Evolutionary conservation across 495 filamentous ascomycete species (phyloP), one percentile per base, ranked within the genome.

Genomic region (Trichoderma erinaceum): DNA sequence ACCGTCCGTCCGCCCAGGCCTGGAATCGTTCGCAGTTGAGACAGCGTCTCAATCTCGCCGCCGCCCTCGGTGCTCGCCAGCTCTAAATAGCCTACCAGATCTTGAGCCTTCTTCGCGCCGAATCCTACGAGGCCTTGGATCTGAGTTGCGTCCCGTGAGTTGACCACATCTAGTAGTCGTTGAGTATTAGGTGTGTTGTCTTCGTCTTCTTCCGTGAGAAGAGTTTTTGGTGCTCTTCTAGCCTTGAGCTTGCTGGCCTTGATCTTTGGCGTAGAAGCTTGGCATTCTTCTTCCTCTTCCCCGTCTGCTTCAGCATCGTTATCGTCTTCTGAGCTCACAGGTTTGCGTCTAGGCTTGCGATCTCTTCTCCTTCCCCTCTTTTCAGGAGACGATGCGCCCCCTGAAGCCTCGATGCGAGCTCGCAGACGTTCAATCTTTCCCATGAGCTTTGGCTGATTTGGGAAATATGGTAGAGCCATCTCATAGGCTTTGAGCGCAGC

Each of bases 401-500:
- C 71, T 25, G 76, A 73, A 80, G 80, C 43, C 50, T 76, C 82
- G 2, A 92, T 76, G 48, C 86, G 88, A 10, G 86, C 82, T 71
- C 87, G 83, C 66, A 97, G 72, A 66, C 78, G 83, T 27, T 86
- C 79, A 70, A 99, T 97, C 81, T 95, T 97, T 56, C 78, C 77
- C 25, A 84, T 77, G 16, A 99, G 83, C 75, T 95, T 97, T 61
- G 86, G 81, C 73, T 97, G 95, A 2, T 88, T 86, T 0, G 93
- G 95, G 73, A 99, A 99, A 75, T 87, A 93, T 0, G 90, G 88
- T 41, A 91, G 77, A 2, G 95, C 95, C 44, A 92, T 79, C 74
- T 92, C 88, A 70, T 96, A 97, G 88, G 96, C 93, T 72, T 83
- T 88, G 71, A 99, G 75, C 0, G 93, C 92, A 29, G 86, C 90